Evolutionary conservation across 441 rosid species (phyloP), one percentile per base, ranked within the genome.

Genomic region (Corymbia citriodora): DNA sequence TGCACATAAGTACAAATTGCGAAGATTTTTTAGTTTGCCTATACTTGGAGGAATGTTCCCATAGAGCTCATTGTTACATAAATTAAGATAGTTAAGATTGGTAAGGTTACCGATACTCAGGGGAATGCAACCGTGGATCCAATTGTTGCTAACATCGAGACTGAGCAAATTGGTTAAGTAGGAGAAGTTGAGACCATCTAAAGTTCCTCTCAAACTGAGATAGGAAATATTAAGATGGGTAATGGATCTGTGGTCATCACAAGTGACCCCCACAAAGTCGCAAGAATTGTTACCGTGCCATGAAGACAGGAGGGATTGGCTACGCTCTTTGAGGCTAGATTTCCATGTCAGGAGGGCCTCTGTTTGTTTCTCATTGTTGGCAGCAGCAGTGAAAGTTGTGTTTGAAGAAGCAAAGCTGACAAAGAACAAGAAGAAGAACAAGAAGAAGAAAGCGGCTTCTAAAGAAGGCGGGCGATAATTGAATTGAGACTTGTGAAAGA

Each of bases 91-190:
- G 53, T 91, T 88, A 61, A 93, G 92, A 25, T 92, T 92, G 50
- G 93, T 88, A 53, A 93, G 92, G 21, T n/a, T 57, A n/a, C 93
- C 93, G 29, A 94, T 91, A 63, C 27, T 88, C n/a, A 88, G 31
- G 1, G 94, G 95, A 63, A 94, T 91, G 40, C 72, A 89, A 25
- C 94, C 93, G 10, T 89, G 63, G 55, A 94, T 88, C 10, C 68
- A 48, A 82, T 92, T 92, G 9, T 53, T 53, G 59, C 88, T 89
- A 21, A 93, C 90, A 68, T 89, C 90, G 70, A 92, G 90, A 17
- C 90, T 88, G 29, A 88, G 74, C 33, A 94, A 89, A 40, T 90
- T 88, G 9, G 90, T 91, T 19, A 93, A 93, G 14, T 88, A 87
- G 33, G 90, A 83, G 90, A 91, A 92, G 92, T 90, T 88, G 4